Base-by-base conservation (phyloP, 2,329 filamentous ascomycete species). In the Fusarium brachygibbosum region DNA sequence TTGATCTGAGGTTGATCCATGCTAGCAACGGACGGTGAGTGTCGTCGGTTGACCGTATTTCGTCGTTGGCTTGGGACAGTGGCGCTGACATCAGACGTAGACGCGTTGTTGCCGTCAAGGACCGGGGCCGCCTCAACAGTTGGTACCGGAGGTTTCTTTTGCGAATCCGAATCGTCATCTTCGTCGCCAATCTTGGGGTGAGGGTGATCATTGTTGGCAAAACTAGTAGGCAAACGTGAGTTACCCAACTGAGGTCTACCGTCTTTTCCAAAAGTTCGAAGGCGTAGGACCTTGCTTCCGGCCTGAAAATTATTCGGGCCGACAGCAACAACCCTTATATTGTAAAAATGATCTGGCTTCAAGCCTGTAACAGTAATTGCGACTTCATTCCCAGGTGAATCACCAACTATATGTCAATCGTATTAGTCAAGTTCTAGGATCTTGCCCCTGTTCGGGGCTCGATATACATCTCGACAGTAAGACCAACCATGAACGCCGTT, bases 221-320 rank as follows among this genome's bases (percentile, higher is more conserved):
- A 87, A 68, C 84, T 88, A 23, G 86, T 84, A 3, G 87, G 86
- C 17, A 89, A 75, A 29, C 87, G 84, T 3, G 84, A 83, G 70
- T 86, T 85, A 44, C 85, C 87, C 17, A 90, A 81, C 38, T 86
- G 82, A n/a, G 88, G 89, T 31, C 86, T 86, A 56, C 88, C 88
- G 79, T 91, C 89, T 71, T 82, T 85, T 76, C 83, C 86, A 78
- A 87, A 90, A 46, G 96, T 98, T 73, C 92, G 88, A 56, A 99
- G 84, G 56, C 96, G 91, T 68, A 98, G 90, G 37, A 97, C 89
- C 7, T 89, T 86, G 78, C 96, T 98, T 37, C 93, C 92, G 1
- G 94, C 93, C 76, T 97, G 93, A 75, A 98, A 98, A 79, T 96
- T 97, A 72, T 94, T 93, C 31, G 91, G 88, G 49, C 95, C 97